Percentiles rank a stretch among this genome's conserved stretches.
Evolutionary conservation across 1,139 yeast species (phyloP).

Genomic region (Debaryomycetaceae sp.): DNA sequence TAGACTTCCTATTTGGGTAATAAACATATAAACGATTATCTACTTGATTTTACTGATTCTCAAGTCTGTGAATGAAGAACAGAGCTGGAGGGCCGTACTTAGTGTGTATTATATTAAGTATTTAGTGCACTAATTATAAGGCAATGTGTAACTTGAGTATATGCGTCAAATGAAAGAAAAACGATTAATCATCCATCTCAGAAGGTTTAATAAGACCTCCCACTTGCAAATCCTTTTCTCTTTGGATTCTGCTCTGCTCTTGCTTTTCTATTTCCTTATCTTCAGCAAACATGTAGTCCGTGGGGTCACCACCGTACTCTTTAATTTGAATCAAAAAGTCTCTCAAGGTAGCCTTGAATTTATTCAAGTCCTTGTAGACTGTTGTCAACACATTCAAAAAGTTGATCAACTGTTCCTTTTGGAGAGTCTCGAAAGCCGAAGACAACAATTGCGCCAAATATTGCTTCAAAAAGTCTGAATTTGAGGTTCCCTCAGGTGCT

Average conservation of each 20-base stretch:
- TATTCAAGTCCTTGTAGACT: constrained; percentile 68
- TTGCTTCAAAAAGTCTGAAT: constrained; percentile 73
- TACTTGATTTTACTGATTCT: neutral
- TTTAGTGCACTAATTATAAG: neutral
- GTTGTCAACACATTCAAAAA: constrained; percentile 76
- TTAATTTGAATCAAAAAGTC: constrained; percentile 96
- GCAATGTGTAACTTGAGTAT: neutral
- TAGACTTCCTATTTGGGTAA: constrained; percentile 13
- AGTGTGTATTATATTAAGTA: neutral
- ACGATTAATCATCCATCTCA: constrained; percentile 71
- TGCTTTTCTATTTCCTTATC: constrained; percentile 78
- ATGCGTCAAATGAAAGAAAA: neutral
- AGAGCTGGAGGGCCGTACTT: no score
- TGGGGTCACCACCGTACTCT: constrained; percentile 91
- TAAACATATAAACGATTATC: neutral
- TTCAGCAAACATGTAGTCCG: constrained; percentile 92
- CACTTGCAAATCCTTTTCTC: constrained; percentile 79
- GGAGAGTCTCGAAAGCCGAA: constrained; percentile 88
- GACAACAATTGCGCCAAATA: constrained; percentile 79
- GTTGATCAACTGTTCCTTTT: constrained; percentile 73
- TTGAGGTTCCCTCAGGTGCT: constrained; percentile 82
- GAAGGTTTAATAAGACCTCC: constrained; percentile 96
- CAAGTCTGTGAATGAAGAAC: no score
- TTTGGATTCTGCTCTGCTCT: constrained; percentile 67
- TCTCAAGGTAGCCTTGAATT: constrained; percentile 82